These are phyloP conservation scores for Macrolepiota albuminosa DNA, from an alignment of 768 basidiomycete species.

Conservation along the genomic window DNA sequence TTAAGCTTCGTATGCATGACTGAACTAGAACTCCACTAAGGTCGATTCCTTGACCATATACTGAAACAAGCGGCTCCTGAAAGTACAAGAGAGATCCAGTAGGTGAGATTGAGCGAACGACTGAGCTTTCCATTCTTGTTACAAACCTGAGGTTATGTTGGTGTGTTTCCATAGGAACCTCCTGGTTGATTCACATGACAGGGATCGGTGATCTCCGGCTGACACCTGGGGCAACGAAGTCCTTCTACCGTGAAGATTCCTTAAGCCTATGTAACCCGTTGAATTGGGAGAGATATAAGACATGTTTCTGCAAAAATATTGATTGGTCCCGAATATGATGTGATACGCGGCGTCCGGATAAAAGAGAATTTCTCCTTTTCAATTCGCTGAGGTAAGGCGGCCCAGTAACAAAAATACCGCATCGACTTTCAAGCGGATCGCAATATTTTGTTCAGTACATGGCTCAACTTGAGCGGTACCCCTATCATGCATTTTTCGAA, in stretches of 20 bases:
- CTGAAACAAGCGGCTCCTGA: no score
- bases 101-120: no score
- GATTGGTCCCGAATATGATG: no score
- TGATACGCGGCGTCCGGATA: not conserved
- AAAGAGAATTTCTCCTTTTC: not conserved
- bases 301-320: not conserved
- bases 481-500: slow-evolving; percentile 68
- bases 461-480: not conserved
- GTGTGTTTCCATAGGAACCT: no score
- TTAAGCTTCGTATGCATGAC: no score
- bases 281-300: not conserved
- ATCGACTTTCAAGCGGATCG: not conserved
- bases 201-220: not conserved
- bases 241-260: not conserved
- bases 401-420: slow-evolving; percentile 1
- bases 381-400: not conserved
- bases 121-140: no score
- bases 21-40: no score
- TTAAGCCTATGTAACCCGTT: not conserved
- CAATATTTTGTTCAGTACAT: not conserved
- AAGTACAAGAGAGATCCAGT: no score
- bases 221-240: not conserved
- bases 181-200: no score
- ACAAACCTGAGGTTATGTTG: no score
- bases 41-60: no score